Percentiles rank a stretch among this genome's conserved stretches.
phyloP scores from a whole-genome alignment of 805 yeast species.

The Grigorovia transvaalensis region DNA sequence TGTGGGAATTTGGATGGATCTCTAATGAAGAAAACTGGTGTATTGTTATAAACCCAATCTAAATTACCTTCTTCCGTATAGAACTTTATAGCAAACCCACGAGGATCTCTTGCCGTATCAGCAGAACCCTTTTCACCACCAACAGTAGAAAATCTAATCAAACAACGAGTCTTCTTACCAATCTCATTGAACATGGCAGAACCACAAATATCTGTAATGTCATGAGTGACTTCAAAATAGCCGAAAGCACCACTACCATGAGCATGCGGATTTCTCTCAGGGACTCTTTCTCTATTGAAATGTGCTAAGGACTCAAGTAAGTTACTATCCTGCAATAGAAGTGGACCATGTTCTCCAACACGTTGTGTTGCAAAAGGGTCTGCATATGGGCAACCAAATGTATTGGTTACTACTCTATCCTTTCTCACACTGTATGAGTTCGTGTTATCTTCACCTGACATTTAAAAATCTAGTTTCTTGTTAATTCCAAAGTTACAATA shows the following conservation, averaged over 20 bases:
- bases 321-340: constrained; percentile 71
- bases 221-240: constrained; percentile 77
- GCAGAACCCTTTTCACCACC: constrained; percentile 63
- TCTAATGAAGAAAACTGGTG: constrained; percentile 56
- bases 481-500: background rate
- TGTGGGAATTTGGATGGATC: constrained; percentile 56
- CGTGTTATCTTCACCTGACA: constrained; percentile 12
- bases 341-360: constrained; percentile 66
- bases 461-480: no score
- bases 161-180: constrained; percentile 70
- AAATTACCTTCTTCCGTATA: constrained; percentile 59
- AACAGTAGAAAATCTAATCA: constrained; percentile 65
- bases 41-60: constrained; percentile 68
- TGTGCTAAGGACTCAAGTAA: constrained; percentile 75
- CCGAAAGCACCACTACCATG: constrained; percentile 91
- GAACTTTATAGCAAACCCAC: constrained; percentile 57
- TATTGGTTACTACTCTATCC: constrained; percentile 53
- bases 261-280: constrained; percentile 90
- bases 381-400: constrained; percentile 68
- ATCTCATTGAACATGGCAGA: constrained; percentile 61
- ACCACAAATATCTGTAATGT: constrained; percentile 59
- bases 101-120: constrained; percentile 58
- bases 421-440: constrained; percentile 22
- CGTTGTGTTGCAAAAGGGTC: constrained; percentile 72
- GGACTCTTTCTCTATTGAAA: constrained; percentile 82